Conservation (phyloP, 495 filamentous ascomycete genomes). For the Podospora anserina region DNA sequence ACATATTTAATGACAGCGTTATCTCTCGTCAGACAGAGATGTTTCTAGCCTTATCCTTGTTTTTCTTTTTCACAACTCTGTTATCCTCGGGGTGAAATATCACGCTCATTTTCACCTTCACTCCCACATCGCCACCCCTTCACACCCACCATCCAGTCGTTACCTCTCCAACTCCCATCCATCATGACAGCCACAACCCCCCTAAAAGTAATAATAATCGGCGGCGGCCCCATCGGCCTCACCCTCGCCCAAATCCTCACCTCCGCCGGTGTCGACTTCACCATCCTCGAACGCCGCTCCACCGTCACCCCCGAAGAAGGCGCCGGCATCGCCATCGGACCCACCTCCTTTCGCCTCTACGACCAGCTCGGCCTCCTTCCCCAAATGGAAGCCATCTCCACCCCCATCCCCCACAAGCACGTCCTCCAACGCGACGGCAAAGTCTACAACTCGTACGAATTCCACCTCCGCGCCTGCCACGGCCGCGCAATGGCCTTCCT, state of each 20-base stretch:
- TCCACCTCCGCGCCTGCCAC: background rate
- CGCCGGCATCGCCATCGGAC: constrained; percentile 39
- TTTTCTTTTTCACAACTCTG: background rate
- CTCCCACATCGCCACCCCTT: background rate
- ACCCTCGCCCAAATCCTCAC: constrained; percentile 48
- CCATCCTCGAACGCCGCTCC: constrained; percentile 45
- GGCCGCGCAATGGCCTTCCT: constrained; percentile 17
- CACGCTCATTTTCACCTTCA: background rate
- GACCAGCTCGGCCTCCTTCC: constrained; percentile 49
- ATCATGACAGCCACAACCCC: background rate
- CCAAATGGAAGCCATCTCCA: constrained; percentile 25
- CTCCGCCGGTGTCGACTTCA: constrained; percentile 45
- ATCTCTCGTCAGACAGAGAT: too few relatives aligned
- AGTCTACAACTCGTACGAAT: background rate
- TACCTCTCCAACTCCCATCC: background rate
- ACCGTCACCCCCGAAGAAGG: constrained; percentile 42
- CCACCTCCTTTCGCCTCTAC: constrained; percentile 37
- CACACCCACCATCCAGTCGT: background rate
- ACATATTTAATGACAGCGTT: too few relatives aligned
- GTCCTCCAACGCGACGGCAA: constrained; percentile 3
- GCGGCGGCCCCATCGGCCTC: constrained; percentile 51
- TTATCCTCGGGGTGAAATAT: background rate
- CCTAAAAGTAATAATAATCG: constrained; percentile 53
- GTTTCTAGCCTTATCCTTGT: background rate
- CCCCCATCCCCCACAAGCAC: constrained; percentile 23